Base-by-base conservation (phyloP, 2,329 filamentous ascomycete species). In the Acephala macrosclerotiorum region DNA sequence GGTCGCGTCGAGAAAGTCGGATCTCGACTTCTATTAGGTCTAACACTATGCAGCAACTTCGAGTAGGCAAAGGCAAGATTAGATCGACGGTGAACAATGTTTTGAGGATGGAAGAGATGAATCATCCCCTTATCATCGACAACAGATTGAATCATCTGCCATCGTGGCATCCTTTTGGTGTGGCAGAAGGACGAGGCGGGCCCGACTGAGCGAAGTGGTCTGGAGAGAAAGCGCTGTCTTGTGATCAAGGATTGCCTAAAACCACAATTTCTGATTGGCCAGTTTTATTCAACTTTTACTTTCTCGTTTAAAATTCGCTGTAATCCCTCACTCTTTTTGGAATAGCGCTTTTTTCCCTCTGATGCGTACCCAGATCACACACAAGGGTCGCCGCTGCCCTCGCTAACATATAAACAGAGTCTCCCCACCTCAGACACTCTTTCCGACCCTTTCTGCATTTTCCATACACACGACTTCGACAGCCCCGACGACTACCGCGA, bases 71-170 rank as follows among this genome's bases (percentile, higher is more conserved):
- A 56, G 57, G 20, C 42, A 58, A 25, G 5, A 20, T 25, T 36
- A 55, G 64, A 67, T 67, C 63, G 63, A 68, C 61, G 58, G 58
- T 12, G 35, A 49, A 60, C 51, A 57, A 63, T 26, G 45, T 55
- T 51, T 58, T 22, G 40, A 60, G 25, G 56, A 29, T 18, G 42
- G 38, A 38, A 62, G 57, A 68, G 58, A 57, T 20, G 20, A 36
- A 47, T 60, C 53, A 59, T 63, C 49, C 35, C 7, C n/a, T 38
- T 18, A 22, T 29, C 29, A 25, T 20, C 36, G 42, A 45, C 60
- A 65, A 49, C 47, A 66, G 63, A 51, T n/a, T 36, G 22, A 56
- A 68, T 69, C 65, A 22, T 62, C 60, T 70, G 66, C 57, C 65
- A 68, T 59, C 35, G 45, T 49, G 29, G 29, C 29, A 33, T 26